Base-by-base conservation (phyloP, 1,139 yeast genomes). In the Lodderomyces metapsilosis region DNA sequence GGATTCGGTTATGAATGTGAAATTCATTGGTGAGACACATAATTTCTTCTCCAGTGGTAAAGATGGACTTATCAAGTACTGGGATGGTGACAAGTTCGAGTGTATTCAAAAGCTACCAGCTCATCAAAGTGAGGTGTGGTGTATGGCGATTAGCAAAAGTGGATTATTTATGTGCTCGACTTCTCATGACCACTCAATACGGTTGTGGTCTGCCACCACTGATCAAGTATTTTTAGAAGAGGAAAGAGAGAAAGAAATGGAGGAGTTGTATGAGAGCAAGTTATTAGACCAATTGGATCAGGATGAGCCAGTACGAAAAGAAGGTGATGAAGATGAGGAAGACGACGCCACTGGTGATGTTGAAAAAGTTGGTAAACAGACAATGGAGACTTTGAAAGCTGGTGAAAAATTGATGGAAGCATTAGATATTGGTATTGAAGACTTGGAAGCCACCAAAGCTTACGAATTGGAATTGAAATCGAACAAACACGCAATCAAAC, bases 71-170 rank as follows among this genome's bases (percentile, higher is more conserved):
- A 78, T 92, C 44, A 92, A 94, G 64, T 89, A 88, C 61, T 92
- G 98, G 98, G 98, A 92, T 62, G 98, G 98, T 50, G 95, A 88
- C 57, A 92, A 92, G 65, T 92, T 92, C 61, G 97, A 88, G 54
- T 87, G 94, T 61, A 80, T 92, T 50, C 98, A 92, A 62, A 86
- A 85, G 57, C 69, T 91, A 36, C 78, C 87, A 3, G 94, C 86
- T 1, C 98, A 94, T 60, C 95, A 89, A 48, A 78, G 88, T 45
- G 98, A 92, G 64, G 95, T 92, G 18, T 92, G 98, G 98, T 79
- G 91, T 40, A 62, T 94, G 44, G 84, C 92, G 17, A 78, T 89
- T 17, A 82, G 95, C 46, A 66, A 68, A 30, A 82, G 80, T 51
- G 96, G 96, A 6, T 68, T 76, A 33, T 81, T 82, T 52, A 78